Evolutionary conservation across 306 rosid genomes (phyloP).

Genomic region (Fragaria vesca): DNA sequence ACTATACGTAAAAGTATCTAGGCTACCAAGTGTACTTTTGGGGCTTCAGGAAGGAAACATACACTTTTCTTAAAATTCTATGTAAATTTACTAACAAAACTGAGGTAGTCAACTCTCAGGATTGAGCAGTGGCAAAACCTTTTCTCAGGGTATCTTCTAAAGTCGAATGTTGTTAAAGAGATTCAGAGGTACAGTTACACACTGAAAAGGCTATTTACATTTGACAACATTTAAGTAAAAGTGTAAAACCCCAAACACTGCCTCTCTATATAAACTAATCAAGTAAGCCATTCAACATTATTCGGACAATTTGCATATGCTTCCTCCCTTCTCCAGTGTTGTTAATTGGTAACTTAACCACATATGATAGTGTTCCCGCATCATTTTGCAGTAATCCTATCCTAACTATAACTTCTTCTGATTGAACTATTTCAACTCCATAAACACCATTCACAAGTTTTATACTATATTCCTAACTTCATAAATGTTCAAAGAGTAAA

Average conservation of each 20-base stretch:
- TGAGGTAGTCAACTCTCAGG: background rate
- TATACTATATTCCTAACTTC: background rate
- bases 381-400: background rate
- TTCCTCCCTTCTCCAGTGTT: background rate
- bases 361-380: background rate
- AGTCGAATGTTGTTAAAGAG: background rate
- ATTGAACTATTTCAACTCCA: background rate
- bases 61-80: background rate
- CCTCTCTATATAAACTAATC: background rate
- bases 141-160: background rate
- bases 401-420: background rate
- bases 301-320: background rate
- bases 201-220: background rate
- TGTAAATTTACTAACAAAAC: background rate
- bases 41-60: background rate
- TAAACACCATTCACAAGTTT: conserved; percentile 2
- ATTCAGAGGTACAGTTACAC: background rate
- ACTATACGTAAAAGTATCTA: background rate
- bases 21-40: background rate
- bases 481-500: background rate
- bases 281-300: background rate
- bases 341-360: background rate
- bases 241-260: background rate
- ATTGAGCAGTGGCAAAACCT: background rate
- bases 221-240: background rate